Evolutionary conservation across 1,284 basidiomycete species (phyloP), one percentile per base, ranked within the genome.

Genomic region (Apiotrichum montevideense): DNA sequence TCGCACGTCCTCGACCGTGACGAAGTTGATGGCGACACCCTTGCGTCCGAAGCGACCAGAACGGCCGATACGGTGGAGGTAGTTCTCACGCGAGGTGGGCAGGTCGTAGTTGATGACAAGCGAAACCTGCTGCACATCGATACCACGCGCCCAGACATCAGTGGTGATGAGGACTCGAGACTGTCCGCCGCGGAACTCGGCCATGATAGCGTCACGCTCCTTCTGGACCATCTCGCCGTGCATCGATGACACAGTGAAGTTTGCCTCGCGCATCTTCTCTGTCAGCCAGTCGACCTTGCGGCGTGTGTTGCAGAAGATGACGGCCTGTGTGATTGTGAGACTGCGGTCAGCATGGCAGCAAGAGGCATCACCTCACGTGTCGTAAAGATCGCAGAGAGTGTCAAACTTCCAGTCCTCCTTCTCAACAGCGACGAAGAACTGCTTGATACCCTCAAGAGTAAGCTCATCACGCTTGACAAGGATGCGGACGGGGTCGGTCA

Each of bases 371-470:
- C 65, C 70, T 59, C 46, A 76, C 71, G 95, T 98, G 77, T 99
- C 96, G 79, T 98, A 99, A 53, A 95, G 78, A 78, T 98, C 96
- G 77, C 93, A 98, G 21, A 99, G 82, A 0, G 95, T 98, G 79
- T 98, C 96, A 69, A 98, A 95, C 76, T 99, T 99, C 95, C 95
- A 98, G 71, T 99, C 96, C 77, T 98, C 96, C 81, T 98, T 98
- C 79, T 99, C 96, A 56, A 98, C 95, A 34, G 95, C 95, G 46
- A 99, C 93, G 78, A 97, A 98, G 83, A 99, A 99, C 75, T 99
- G 96, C 77, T 98, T 98, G 82, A 99, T 99, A 32, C 96, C 95
- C 76, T 99, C 96, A 55, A 99, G 82, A 49, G 96, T 98, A 81
- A 99, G 83, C 78, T 99, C 96, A 75, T 99, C 96, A 86, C 95